Base-by-base conservation (phyloP, 208 protist genomes). In the Jaenimonas drosophilae region DNA sequence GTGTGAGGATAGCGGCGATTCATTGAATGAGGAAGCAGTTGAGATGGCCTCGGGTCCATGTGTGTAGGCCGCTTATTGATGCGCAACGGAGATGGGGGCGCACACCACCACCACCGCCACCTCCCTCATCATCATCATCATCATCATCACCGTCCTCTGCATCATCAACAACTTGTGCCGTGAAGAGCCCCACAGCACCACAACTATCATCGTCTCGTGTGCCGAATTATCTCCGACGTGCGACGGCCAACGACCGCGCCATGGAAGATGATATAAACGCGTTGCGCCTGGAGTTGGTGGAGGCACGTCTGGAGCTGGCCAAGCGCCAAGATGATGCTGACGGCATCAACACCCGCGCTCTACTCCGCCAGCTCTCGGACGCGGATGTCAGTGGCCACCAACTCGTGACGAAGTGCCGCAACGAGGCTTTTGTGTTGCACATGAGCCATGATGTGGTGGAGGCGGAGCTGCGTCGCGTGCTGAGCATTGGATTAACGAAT, bases 391-490 rank as follows among this genome's bases (percentile, higher is more conserved):
- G 4, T n/a, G 4, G 7, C n/a, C 73, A 79, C 24, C 49, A 59
- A 12, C 59, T 60, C 19, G 78, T 76, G 0, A 61, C 65, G 3
- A 58, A 73, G 24, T 38, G 87, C 30, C 84, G 76, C 27, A 84
- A 92, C 65, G 84, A 76, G 17, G 76, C 60, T 6, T 56, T 92
- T 25, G 73, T 76, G n/a, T 68, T 92, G 27, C 64, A 74, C 25
- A 65, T 50, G 38, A 67, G 69, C 9, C 59, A 81, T 28, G 76
- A 88, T 49, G 46, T 63, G 4, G 42, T 92, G 3, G 79, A 87
- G 53, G 68, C 67, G 54, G 76, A 92, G 54, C 62, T 88, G 36
- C 78, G 84, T 5, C 73, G 70, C 14, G 31, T 88, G 1, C 48
- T 92, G 3, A 64, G 59, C 14, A 69, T 87, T 20, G 68, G 64